Base-by-base conservation (phyloP, 2,329 filamentous ascomycete genomes). In the Neodidymelliopsis sp. region DNA sequence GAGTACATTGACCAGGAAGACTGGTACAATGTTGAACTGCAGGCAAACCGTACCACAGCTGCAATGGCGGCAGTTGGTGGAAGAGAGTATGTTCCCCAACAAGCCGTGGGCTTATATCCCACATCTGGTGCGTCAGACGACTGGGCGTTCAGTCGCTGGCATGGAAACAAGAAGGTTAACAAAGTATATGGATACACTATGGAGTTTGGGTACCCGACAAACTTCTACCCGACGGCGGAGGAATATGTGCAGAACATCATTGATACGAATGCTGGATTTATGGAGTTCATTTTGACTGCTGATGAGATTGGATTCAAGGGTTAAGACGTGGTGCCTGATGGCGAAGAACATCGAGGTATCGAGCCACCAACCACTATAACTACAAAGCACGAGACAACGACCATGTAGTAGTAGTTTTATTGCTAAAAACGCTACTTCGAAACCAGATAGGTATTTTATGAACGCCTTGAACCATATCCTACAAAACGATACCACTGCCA, bases 231-330 rank as follows among this genome's bases (percentile, higher is more conserved):
- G 0, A 74, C 72, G 3, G 43, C 56, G 2, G 63, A 66, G 28
- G 73, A 75, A 63, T 76, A 70, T 40, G 67, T 73, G 13, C 63
- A 70, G 44, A 75, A 76, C 37, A 74, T 76, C 37, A 49, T 74
- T 23, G 74, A 75, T 41, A 76, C 73, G 0, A 74, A 71, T 49
- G 72, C 73, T 6, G 74, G 73, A 0, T 75, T 75, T 31, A 75
- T 75, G 73, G 73, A 75, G 37, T 75, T 70, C 49, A 63, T 68
- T 8, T 57, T 76, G 10, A 65, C 66, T 7, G 71, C 70, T 10
- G 63, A 56, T 19, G 57, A 63, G 37, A 66, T 73, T 52, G 70
- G 70, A 2, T 50, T 74, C 3, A 66, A 63, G 34, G 53, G 44
- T 20, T 63, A 19, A 47, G 8, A 7, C 19, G 7, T 33, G 4